These are phyloP conservation scores for Actinidia chinensis DNA, from an alignment of 179 eudicot genomes.

Conservation along the genomic window DNA sequence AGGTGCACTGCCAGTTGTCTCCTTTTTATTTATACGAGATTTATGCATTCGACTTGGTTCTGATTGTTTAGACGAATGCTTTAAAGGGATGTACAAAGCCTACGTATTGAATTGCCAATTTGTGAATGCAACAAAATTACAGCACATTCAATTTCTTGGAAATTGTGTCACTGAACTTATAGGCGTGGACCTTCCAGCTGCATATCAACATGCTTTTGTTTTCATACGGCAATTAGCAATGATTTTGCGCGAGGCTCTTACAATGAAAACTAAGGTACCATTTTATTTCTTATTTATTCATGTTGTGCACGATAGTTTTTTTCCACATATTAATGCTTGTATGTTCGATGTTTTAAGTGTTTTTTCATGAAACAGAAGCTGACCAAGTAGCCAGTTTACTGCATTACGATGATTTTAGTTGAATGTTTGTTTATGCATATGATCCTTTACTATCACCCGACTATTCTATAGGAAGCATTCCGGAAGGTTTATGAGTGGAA, in stretches of 20 bases:
- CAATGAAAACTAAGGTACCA: slow-evolving; percentile 57
- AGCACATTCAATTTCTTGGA: slow-evolving; percentile 83
- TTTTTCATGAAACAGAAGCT: background rate
- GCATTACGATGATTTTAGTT: too few relatives aligned
- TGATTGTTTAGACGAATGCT: slow-evolving; percentile 83
- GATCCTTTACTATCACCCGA: background rate
- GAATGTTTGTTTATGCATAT: background rate
- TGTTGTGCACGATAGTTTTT: background rate
- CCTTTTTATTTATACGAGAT: slow-evolving; percentile 80
- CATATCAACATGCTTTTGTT: slow-evolving; percentile 85
- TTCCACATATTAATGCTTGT: background rate
- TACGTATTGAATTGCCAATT: slow-evolving; percentile 81
- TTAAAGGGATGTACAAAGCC: slow-evolving; percentile 88
- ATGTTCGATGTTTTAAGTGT: background rate
- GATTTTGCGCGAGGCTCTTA: slow-evolving; percentile 71
- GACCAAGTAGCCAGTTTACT: background rate
- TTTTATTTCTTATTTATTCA: background rate
- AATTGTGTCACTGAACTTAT: slow-evolving; percentile 73
- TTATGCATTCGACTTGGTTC: slow-evolving; percentile 82
- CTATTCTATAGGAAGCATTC: slow-evolving; percentile 59
- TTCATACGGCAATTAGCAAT: slow-evolving; percentile 88
- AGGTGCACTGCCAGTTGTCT: slow-evolving; percentile 72
- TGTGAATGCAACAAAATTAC: slow-evolving; percentile 67
- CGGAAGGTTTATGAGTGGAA: slow-evolving; percentile 95
- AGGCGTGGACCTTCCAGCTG: slow-evolving; percentile 72